Conservation (phyloP, 2,329 filamentous ascomycete genomes). For the Fusarium sulawesiense region DNA sequence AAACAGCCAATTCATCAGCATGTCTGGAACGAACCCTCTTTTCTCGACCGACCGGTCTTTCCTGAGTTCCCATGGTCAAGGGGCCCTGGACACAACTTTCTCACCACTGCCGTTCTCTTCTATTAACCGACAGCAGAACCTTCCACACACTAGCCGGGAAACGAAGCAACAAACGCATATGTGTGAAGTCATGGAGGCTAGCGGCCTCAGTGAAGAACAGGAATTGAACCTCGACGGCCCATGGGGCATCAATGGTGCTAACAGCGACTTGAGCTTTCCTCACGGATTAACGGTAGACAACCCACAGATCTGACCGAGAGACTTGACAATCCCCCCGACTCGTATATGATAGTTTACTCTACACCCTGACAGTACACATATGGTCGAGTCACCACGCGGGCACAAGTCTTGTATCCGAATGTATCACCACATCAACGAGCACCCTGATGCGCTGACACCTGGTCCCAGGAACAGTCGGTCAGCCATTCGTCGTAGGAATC, state of each 20-base stretch:
- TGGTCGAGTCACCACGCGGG: not conserved
- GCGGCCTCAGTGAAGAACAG: slow-evolving; percentile 39
- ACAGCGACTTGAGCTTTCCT: slow-evolving; percentile 39
- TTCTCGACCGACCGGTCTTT: slow-evolving; percentile 50
- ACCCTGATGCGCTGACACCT: not conserved
- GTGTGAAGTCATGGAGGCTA: slow-evolving; percentile 42
- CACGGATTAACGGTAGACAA: slow-evolving; percentile 43
- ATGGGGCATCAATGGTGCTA: slow-evolving; percentile 43
- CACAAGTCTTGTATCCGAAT: not conserved
- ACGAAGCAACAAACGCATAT: slow-evolving; percentile 44
- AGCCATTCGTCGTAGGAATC: not conserved
- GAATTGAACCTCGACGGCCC: slow-evolving; percentile 38
- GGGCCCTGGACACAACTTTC: slow-evolving; percentile 36
- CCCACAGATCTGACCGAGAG: slow-evolving; percentile 38
- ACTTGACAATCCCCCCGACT: not conserved
- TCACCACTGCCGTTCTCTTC: slow-evolving; percentile 48
- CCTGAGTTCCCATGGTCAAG: slow-evolving; percentile 43
- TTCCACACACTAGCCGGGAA: slow-evolving; percentile 31
- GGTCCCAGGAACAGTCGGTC: not conserved
- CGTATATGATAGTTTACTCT: not conserved
- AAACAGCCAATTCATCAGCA: slow-evolving; percentile 43
- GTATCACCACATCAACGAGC: not conserved
- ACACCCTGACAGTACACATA: not conserved
- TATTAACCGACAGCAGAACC: slow-evolving; percentile 44
- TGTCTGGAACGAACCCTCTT: slow-evolving; percentile 50